Conservation (phyloP, 225 moss, liverwort and hornwort genomes). For the Sphagnum tenellum region DNA sequence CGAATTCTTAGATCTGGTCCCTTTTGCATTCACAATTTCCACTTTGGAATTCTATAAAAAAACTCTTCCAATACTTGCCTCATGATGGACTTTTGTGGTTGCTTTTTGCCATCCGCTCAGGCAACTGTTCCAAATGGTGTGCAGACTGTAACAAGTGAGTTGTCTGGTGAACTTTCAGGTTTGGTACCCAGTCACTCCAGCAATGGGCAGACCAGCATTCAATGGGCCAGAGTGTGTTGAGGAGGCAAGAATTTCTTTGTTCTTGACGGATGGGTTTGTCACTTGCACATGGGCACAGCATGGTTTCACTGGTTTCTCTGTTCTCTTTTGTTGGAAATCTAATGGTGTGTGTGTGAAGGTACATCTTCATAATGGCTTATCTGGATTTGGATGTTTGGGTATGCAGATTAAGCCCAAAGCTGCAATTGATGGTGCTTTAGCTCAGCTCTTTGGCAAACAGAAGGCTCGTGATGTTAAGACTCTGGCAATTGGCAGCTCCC, state of each 20-base stretch:
- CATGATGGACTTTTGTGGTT: too few species aligned
- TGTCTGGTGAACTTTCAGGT: constrained; percentile 24
- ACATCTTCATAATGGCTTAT: too few species aligned
- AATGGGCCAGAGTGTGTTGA: constrained; percentile 76
- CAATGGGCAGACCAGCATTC: constrained; percentile 77
- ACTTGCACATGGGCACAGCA: too few species aligned
- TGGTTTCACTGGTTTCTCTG: neutral
- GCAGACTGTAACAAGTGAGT: too few species aligned
- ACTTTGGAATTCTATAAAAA: too few species aligned
- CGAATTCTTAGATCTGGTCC: too few species aligned
- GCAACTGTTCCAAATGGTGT: too few species aligned
- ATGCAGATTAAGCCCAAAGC: constrained; percentile 72
- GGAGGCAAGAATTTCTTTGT: constrained; percentile 35
- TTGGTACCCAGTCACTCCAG: constrained; percentile 90
- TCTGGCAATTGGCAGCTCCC: constrained; percentile 7
- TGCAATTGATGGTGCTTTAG: constrained; percentile 68
- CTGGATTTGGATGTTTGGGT: neutral
- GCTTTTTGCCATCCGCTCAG: too few species aligned
- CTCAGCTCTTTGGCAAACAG: constrained; percentile 70
- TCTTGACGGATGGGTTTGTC: neutral
- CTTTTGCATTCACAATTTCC: too few species aligned
- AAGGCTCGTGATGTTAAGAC: constrained; percentile 15
- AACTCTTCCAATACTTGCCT: too few species aligned
- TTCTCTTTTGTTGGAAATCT: neutral
- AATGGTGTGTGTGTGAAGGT: too few species aligned